Conservation (phyloP, 305 asterid genomes). For the Rubia peregrina region DNA sequence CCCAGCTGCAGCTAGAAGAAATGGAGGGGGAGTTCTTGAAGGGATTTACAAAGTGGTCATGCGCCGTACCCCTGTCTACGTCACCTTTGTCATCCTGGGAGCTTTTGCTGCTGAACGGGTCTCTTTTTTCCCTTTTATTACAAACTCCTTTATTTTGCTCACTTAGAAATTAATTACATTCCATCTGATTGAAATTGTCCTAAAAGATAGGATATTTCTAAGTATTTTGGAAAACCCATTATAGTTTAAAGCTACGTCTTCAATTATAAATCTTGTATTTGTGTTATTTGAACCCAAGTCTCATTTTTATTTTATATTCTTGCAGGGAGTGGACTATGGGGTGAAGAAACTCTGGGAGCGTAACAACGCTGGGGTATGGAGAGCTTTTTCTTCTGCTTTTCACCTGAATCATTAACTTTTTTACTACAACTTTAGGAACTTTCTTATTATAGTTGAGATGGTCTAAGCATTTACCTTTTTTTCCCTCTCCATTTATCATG, state of each 20-base stretch:
- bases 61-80: conserved; percentile 87
- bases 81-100: conserved; percentile 89
- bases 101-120: conserved; percentile 94
- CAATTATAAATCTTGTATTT: not conserved
- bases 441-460: not conserved
- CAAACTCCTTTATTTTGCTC: not conserved
- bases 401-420: not conserved
- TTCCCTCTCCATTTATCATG: no score
- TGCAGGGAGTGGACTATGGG: conserved; percentile 92
- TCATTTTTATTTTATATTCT: conserved; percentile 11
- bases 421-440: not conserved
- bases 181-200: conserved; percentile 16
- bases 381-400: not conserved
- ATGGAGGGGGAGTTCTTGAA: conserved; percentile 71
- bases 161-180: not conserved
- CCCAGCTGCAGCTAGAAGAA: conserved; percentile 41
- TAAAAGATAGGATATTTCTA: not conserved
- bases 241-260: not conserved
- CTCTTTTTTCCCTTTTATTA: conserved; percentile 18
- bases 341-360: conserved; percentile 69
- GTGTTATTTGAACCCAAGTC: not conserved
- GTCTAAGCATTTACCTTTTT: conserved; percentile 6
- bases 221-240: not conserved
- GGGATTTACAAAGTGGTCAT: conserved; percentile 64
- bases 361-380: conserved; percentile 70